Evolutionary conservation across 495 filamentous ascomycete species (phyloP).

Genomic region (Bryoglossum gracile): DNA sequence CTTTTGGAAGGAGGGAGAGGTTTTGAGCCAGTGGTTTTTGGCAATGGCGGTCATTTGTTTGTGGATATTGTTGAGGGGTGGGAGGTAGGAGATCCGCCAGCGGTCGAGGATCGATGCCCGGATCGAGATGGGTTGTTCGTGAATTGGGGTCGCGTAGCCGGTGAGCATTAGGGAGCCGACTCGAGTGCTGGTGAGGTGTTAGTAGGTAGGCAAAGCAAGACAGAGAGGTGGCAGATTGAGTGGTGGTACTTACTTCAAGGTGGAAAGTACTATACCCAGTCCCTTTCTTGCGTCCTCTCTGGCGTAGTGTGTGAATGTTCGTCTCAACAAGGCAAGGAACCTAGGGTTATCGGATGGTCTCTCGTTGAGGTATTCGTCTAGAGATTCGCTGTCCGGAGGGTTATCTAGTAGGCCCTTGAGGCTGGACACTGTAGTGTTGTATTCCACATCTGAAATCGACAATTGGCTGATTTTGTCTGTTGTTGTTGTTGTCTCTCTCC

Average conservation of each 20-base stretch:
- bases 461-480: slow-evolving; percentile 6
- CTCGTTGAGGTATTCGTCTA: slow-evolving; percentile 43
- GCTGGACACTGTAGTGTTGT: slow-evolving; percentile 9
- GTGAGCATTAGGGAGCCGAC: slow-evolving; percentile 61
- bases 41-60: slow-evolving; percentile 49
- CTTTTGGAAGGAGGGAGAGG: slow-evolving; percentile 47
- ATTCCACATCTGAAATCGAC: slow-evolving; percentile 20
- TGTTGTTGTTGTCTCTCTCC: slow-evolving; percentile 27
- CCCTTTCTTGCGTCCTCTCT: slow-evolving; percentile 43
- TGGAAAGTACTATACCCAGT: slow-evolving; percentile 42
- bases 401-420: slow-evolving; percentile 12
- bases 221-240: background rate
- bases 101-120: slow-evolving; percentile 53
- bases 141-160: slow-evolving; percentile 53
- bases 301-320: slow-evolving; percentile 36
- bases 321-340: slow-evolving; percentile 39
- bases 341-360: slow-evolving; percentile 39
- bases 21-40: slow-evolving; percentile 51
- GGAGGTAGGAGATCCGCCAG: slow-evolving; percentile 53
- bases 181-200: slow-evolving; percentile 45
- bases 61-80: slow-evolving; percentile 47
- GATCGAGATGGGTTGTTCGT: slow-evolving; percentile 51
- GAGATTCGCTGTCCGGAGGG: slow-evolving; percentile 7
- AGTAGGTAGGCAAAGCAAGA: background rate
- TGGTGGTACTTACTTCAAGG: slow-evolving; percentile 42